phyloP scores from a whole-genome alignment of 129 eudicot genomes.

The Flaveria robusta region DNA sequence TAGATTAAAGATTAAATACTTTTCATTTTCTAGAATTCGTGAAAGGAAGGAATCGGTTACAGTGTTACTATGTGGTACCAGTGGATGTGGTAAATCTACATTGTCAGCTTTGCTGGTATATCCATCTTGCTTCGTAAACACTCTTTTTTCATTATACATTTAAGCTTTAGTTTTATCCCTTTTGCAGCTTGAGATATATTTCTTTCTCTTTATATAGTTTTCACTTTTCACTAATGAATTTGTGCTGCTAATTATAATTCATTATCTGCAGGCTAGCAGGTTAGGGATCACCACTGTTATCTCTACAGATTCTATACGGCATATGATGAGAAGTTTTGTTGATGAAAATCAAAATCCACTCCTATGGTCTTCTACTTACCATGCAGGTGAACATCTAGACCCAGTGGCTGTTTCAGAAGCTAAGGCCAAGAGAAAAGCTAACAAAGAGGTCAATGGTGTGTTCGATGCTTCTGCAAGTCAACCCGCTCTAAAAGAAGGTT shows the following conservation, averaged over 20 bases:
- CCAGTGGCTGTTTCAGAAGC: constrained; percentile 93
- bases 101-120: constrained; percentile 87
- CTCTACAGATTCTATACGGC: constrained; percentile 88
- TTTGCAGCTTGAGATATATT: not conserved
- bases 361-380: constrained; percentile 93
- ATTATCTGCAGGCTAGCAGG: constrained; percentile 71
- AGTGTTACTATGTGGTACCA: constrained; percentile 83
- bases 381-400: constrained; percentile 89
- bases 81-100: constrained; percentile 99
- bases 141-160: not conserved
- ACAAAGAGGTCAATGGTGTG: constrained; percentile 46
- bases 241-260: not conserved
- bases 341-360: constrained; percentile 85
- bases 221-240: not conserved
- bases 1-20: not conserved
- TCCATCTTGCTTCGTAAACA: not conserved
- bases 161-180: not conserved
- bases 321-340: constrained; percentile 97
- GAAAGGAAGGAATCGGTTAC: constrained; percentile 93
- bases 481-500: constrained; percentile 12
- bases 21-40: constrained; percentile 52
- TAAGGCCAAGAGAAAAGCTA: constrained; percentile 71
- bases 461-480: constrained; percentile 36
- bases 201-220: not conserved
- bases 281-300: constrained; percentile 88